A percentile compares a stretch with the other conserved stretches of the same genome.
Evolutionary conservation across 2,329 filamentous ascomycete genomes (phyloP).

Genomic region (Dactylellina cionopaga): DNA sequence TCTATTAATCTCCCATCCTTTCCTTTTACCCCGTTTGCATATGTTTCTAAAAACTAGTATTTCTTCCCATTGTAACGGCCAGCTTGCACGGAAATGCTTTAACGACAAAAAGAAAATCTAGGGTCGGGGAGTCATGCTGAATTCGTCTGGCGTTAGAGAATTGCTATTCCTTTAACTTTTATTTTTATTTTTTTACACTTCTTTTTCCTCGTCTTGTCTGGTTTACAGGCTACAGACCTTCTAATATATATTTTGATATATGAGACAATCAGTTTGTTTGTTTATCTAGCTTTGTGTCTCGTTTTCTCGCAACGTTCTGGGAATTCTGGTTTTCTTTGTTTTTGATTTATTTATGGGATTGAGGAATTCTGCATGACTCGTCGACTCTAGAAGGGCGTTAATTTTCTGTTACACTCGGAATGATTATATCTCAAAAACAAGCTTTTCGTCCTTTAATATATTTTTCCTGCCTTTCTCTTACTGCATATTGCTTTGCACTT

Average conservation of each 20-base stretch:
- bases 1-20: neutral
- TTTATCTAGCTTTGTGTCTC: neutral
- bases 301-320: conserved; percentile 8
- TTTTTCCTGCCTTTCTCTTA: conserved; percentile 12
- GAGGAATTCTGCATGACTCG: conserved; percentile 53
- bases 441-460: conserved; percentile 41
- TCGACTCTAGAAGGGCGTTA: conserved; percentile 51
- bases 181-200: neutral
- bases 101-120: conserved; percentile 53
- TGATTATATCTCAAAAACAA: conserved; percentile 52
- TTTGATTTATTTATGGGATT: conserved; percentile 26
- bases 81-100: conserved; percentile 51
- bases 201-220: conserved; percentile 10
- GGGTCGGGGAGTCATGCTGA: conserved; percentile 52
- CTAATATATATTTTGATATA: conserved; percentile 46
- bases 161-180: conserved; percentile 8
- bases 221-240: conserved; percentile 11
- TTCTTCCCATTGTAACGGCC: conserved; percentile 51
- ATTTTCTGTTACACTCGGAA: conserved; percentile 52
- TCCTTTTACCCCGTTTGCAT: conserved; percentile 2
- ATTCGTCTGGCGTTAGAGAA: conserved; percentile 48
- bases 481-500: neutral
- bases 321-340: conserved; percentile 2
- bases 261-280: conserved; percentile 13
- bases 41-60: conserved; percentile 47